phyloP scores from a whole-genome alignment of 2,329 filamentous ascomycete species.

The Whalleya microplaca region DNA sequence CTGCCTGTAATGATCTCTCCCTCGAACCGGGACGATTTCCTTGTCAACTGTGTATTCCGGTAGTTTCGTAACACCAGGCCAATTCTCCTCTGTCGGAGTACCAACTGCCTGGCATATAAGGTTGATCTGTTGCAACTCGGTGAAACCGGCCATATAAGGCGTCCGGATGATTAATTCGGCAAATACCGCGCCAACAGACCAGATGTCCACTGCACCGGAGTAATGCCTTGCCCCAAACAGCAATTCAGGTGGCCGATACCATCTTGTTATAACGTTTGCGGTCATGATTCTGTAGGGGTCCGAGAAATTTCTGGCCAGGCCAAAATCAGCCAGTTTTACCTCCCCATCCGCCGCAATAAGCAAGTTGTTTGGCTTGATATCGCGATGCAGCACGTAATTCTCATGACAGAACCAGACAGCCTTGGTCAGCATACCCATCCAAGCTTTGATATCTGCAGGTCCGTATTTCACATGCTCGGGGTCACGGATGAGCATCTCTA shows the following conservation, averaged over 20 bases:
- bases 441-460: slow-evolving; percentile 90
- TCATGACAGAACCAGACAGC: slow-evolving; percentile 97
- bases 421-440: slow-evolving; percentile 96
- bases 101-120: slow-evolving; percentile 86
- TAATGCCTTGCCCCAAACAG: slow-evolving; percentile 91
- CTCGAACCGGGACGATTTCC: slow-evolving; percentile 61
- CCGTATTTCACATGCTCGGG: slow-evolving; percentile 77
- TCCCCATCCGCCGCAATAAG: slow-evolving; percentile 91
- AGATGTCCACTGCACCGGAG: slow-evolving; percentile 87
- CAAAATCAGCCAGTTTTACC: slow-evolving; percentile 96
- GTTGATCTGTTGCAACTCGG: slow-evolving; percentile 83
- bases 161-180: slow-evolving; percentile 84
- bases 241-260: slow-evolving; percentile 94
- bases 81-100: slow-evolving; percentile 90
- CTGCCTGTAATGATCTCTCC: slow-evolving; percentile 72
- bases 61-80: slow-evolving; percentile 86
- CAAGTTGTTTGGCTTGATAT: slow-evolving; percentile 99
- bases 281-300: slow-evolving; percentile 92
- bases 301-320: slow-evolving; percentile 85
- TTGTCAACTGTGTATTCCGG: slow-evolving; percentile 78
- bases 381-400: slow-evolving; percentile 90
- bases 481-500: slow-evolving; percentile 93
- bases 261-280: slow-evolving; percentile 90
- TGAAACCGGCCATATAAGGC: slow-evolving; percentile 82
- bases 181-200: slow-evolving; percentile 91